Evolutionary conservation across 2,329 filamentous ascomycete genomes (phyloP).

Genomic region (Botrytis elliptica): DNA sequence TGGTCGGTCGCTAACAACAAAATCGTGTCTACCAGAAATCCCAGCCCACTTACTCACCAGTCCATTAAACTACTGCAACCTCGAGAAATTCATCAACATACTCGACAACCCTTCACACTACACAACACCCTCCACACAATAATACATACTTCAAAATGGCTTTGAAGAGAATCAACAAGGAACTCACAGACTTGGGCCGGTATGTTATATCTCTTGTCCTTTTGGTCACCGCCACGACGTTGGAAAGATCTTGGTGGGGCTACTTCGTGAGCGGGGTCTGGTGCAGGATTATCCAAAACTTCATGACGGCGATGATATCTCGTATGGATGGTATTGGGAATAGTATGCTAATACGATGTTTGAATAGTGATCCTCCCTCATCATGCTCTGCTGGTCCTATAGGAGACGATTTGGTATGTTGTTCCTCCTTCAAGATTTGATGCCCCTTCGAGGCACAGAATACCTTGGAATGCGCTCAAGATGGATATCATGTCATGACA

Average conservation of each 20-base stretch:
- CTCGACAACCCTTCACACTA: slow-evolving; percentile 19
- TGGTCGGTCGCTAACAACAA: slow-evolving; percentile 31
- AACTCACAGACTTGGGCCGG: slow-evolving; percentile 87
- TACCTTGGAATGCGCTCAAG: slow-evolving; percentile 29
- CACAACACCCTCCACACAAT: slow-evolving; percentile 29
- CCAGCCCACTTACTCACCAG: slow-evolving; percentile 28
- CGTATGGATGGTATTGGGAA: slow-evolving; percentile 15
- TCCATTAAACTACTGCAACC: slow-evolving; percentile 32
- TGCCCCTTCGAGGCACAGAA: slow-evolving; percentile 26
- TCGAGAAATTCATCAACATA: slow-evolving; percentile 31
- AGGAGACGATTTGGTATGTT: slow-evolving; percentile 93
- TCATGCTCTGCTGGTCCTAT: slow-evolving; percentile 97
- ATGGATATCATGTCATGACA: slow-evolving; percentile 23
- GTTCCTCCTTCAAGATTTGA: slow-evolving; percentile 20
- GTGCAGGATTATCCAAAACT: slow-evolving; percentile 39
- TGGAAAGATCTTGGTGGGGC: slow-evolving; percentile 32
- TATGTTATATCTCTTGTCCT: slow-evolving; percentile 48
- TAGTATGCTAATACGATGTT: slow-evolving; percentile 30
- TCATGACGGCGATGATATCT: slow-evolving; percentile 25
- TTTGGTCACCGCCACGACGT: slow-evolving; percentile 26
- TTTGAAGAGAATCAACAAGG: slow-evolving; percentile 93
- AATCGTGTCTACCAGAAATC: slow-evolving; percentile 20
- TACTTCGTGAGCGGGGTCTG: slow-evolving; percentile 37
- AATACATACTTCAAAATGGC: slow-evolving; percentile 57
- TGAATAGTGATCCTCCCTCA: slow-evolving; percentile 85